These are phyloP conservation scores for Chaetomiaceae sp. DNA, from an alignment of 2,329 filamentous ascomycete genomes.

Conservation along the genomic window DNA sequence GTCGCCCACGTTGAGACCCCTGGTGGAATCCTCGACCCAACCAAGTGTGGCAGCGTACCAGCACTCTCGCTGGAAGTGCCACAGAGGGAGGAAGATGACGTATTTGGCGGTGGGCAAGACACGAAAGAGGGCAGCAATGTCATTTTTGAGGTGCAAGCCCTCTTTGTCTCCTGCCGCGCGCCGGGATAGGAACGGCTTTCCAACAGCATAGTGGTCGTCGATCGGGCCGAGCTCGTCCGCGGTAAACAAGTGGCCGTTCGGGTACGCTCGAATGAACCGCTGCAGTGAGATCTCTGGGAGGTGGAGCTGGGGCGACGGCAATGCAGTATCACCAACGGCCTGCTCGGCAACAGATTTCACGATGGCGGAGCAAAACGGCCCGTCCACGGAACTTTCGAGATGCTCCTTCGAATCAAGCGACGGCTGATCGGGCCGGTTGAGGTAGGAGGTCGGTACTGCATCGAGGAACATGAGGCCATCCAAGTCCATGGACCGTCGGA, in stretches of 20 bases:
- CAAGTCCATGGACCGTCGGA: constrained; percentile 19
- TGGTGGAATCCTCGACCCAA: constrained; percentile 32
- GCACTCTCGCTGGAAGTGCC: constrained; percentile 31
- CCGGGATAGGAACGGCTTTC: constrained; percentile 12
- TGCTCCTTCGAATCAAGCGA: not conserved
- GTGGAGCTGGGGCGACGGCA: constrained; percentile 15
- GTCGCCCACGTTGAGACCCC: constrained; percentile 32
- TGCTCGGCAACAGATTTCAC: constrained; percentile 13
- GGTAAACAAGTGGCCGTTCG: constrained; percentile 20
- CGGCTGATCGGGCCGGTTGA: constrained; percentile 11
- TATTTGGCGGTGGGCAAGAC: constrained; percentile 31
- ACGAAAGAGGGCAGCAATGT: constrained; percentile 27
- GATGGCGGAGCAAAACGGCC: constrained; percentile 20
- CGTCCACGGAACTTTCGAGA: constrained; percentile 1
- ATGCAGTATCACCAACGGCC: constrained; percentile 4
- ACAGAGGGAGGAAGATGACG: constrained; percentile 33
- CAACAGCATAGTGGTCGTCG: constrained; percentile 19
- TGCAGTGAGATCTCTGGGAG: constrained; percentile 20
- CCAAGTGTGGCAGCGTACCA: constrained; percentile 38
- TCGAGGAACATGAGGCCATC: constrained; percentile 23
- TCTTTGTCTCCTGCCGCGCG: constrained; percentile 1
- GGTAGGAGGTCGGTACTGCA: constrained; percentile 19
- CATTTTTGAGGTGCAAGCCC: constrained; percentile 12
- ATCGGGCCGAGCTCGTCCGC: constrained; percentile 22
- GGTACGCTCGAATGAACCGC: constrained; percentile 20